Base-by-base conservation (phyloP, 495 filamentous ascomycete species). In the Xylaria nigripes region DNA sequence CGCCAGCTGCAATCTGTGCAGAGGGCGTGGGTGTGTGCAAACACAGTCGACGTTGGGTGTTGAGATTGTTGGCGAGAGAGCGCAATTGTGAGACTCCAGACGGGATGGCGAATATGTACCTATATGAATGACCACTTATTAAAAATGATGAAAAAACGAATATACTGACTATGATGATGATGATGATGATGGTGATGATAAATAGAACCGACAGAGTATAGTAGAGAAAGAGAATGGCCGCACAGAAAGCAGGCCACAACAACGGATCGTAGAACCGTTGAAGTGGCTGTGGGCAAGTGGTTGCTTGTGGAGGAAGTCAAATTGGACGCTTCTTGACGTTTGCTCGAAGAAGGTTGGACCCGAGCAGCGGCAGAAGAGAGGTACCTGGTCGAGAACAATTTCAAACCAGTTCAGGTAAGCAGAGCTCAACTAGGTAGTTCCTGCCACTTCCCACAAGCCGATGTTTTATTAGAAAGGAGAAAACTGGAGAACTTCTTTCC, bases 221-320 rank as follows among this genome's bases (percentile, higher is more conserved):
- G 32, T 12, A 15, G 36, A 8, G 4, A 12, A 50, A 49, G 46
- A 21, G 38, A 50, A 55, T 24, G 23, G 22, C 45, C 53, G 18
- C 51, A 30, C 38, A 50, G 2, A 36, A 45, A 44, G 46, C 53
- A 44, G 46, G 53, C 53, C 53, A 50, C 53, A 38, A 45, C 53
- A 55, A 45, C 46, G 46, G 53, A 50, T 29, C 53, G 34, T 55
- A 46, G 30, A 40, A 50, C 53, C 53, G 53, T 8, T 27, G 53
- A 36, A 38, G 45, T 38, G 40, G 45, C 40, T 48, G 45, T 55
- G 52, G 47, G 52, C 44, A 34, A 48, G 52, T 23, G 18, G 36
- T 40, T 48, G 52, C 45, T n/a, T 44, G 53, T 48, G 45, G 53
- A 55, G 46, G 41, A 32, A 46, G 5, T 41, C 10, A 22, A 29